phyloP scores from a whole-genome alignment of 2,329 filamentous ascomycete genomes.

The Cyphellophora europaea region DNA sequence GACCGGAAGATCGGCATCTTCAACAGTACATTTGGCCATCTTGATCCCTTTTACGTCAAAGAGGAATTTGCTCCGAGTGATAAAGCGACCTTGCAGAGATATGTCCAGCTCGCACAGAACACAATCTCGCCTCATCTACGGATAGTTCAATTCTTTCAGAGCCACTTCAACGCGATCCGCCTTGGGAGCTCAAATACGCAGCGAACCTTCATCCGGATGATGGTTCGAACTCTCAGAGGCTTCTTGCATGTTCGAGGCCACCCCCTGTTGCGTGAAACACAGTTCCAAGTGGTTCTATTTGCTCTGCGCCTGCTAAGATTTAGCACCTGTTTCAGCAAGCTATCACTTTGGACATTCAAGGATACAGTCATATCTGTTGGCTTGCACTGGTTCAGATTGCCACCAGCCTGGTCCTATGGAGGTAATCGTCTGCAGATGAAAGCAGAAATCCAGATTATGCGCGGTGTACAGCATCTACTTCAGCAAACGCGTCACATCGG shows the following conservation, averaged over 20 bases:
- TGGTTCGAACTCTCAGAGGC: constrained; percentile 68
- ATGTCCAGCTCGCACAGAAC: constrained; percentile 71
- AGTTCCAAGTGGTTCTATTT: constrained; percentile 79
- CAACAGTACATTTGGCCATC: constrained; percentile 58
- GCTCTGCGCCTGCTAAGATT: constrained; percentile 68
- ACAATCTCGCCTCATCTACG: constrained; percentile 78
- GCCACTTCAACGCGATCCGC: constrained; percentile 90
- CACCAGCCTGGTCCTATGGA: constrained; percentile 87
- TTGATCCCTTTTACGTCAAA: constrained; percentile 82
- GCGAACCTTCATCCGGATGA: constrained; percentile 68
- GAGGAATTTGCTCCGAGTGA: constrained; percentile 92
- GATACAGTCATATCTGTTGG: constrained; percentile 80
- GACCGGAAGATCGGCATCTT: constrained; percentile 73
- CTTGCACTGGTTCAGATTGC: constrained; percentile 75
- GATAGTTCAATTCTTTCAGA: constrained; percentile 79
- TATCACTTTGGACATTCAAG: constrained; percentile 72
- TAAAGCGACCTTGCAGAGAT: constrained; percentile 61
- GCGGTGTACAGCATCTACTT: constrained; percentile 62
- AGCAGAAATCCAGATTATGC: constrained; percentile 75
- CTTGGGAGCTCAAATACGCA: constrained; percentile 75
- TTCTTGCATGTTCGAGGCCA: constrained; percentile 64
- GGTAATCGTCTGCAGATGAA: constrained; percentile 90
- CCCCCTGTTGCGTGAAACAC: constrained; percentile 82
- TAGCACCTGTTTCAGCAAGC: constrained; percentile 54
- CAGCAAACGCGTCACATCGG: constrained; percentile 55